These are phyloP conservation scores for Colletotrichum spaethianum DNA, from an alignment of 2,329 filamentous ascomycete genomes.

Conservation along the genomic window DNA sequence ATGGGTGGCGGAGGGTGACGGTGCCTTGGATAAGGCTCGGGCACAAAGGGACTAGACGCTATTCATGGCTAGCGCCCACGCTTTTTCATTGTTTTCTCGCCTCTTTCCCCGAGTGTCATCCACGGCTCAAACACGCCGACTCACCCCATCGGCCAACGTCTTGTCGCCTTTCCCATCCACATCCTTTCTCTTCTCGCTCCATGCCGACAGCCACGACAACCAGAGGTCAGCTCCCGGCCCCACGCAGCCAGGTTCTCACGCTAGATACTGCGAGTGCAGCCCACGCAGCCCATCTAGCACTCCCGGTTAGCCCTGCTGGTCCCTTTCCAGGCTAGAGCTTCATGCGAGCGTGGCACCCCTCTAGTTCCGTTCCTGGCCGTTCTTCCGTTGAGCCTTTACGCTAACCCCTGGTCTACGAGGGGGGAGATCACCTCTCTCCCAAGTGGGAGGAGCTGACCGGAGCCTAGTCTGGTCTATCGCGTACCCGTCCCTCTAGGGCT, in stretches of 20 bases:
- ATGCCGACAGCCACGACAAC: background rate
- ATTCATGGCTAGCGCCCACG: constrained; percentile 13
- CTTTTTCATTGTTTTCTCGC: constrained; percentile 21
- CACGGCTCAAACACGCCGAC: background rate
- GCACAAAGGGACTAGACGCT: constrained; percentile 17
- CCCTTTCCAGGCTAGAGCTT: constrained; percentile 7
- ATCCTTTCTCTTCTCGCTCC: background rate
- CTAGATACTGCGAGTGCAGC: constrained; percentile 23
- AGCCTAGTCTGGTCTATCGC: constrained; percentile 35
- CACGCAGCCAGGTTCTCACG: constrained; percentile 3
- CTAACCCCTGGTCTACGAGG: constrained; percentile 22
- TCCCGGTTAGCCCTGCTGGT: constrained; percentile 19
- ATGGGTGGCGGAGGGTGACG: constrained; percentile 6
- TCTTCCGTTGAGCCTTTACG: constrained; percentile 8
- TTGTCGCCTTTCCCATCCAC: constrained; percentile 3
- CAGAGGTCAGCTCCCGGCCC: constrained; percentile 6
- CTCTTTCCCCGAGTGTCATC: background rate
- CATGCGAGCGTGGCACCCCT: constrained; percentile 30
- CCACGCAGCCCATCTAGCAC: constrained; percentile 3
- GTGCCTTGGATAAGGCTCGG: constrained; percentile 14
- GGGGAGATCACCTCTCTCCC: constrained; percentile 27
- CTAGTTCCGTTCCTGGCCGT: constrained; percentile 29
- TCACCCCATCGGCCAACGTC: background rate
- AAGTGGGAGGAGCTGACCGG: constrained; percentile 23
- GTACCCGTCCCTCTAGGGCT: constrained; percentile 10